phyloP scores from a whole-genome alignment of 108 stramenopile species.

The Nitzschia sp. region DNA sequence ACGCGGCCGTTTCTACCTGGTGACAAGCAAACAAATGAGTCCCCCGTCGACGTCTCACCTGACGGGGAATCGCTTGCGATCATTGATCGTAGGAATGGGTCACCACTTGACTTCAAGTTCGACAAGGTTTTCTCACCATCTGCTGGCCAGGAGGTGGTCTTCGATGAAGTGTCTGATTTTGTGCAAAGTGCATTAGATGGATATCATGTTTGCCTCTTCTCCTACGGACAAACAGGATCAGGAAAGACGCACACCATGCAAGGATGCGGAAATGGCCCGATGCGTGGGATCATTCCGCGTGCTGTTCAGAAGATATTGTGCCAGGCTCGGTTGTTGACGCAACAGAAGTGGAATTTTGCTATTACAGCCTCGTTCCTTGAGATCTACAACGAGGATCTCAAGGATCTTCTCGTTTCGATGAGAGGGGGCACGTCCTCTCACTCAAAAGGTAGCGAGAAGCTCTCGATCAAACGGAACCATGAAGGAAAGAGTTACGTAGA shows the following conservation, averaged over 20 bases:
- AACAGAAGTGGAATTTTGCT: conserved; percentile 93
- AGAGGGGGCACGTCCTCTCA: conserved; percentile 1
- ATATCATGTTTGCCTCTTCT: conserved; percentile 95
- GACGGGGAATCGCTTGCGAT: conserved; percentile 60
- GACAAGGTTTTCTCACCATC: conserved; percentile 94
- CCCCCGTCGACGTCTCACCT: conserved; percentile 48
- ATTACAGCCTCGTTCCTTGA: conserved; percentile 96
- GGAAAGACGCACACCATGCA: conserved; percentile 98
- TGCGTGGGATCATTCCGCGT: conserved; percentile 95
- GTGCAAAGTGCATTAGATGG: conserved; percentile 97
- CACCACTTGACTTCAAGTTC: conserved; percentile 69
- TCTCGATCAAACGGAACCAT: conserved; percentile 75
- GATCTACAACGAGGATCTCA: conserved; percentile 98
- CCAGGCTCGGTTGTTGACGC: conserved; percentile 76
- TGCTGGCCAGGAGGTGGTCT: conserved; percentile 89
- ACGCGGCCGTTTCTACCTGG: conserved; percentile 91
- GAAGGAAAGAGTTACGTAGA: conserved; percentile 88
- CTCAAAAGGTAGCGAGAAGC: conserved; percentile 38
- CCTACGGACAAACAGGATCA: conserved; percentile 89
- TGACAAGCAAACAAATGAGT: conserved; percentile 52
- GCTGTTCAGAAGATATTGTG: conserved; percentile 90
- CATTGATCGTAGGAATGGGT: conserved; percentile 40
- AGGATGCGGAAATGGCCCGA: conserved; percentile 82
- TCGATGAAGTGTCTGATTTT: conserved; percentile 94
- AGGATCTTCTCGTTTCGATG: conserved; percentile 87